Evolutionary conservation across 495 filamentous ascomycete genomes (phyloP), one percentile per base, ranked within the genome.

Genomic region (Parathielavia hyrcaniae): DNA sequence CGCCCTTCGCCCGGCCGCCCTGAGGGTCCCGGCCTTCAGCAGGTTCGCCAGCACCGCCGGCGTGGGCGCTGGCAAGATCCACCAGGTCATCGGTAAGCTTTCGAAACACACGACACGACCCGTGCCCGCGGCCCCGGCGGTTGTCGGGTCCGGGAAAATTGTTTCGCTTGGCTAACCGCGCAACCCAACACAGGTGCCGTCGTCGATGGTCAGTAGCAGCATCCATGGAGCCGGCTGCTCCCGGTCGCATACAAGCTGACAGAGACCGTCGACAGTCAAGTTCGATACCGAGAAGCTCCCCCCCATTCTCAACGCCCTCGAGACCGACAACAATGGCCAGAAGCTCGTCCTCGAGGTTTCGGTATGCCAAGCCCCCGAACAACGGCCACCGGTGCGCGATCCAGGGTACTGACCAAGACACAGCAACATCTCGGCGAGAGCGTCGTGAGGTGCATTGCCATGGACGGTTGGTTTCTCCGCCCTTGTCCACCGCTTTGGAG

Each of bases 341-440:
- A 97, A 92, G 84, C 87, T 98, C 57, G 83, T 95, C 54, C 86
- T 98, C 61, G 93, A 98, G 83, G 93, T 98, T 76, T 77, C 93
- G 71, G 91, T 96, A 95, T 73, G 91, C 57, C 60, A 65, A 59
- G 52, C 38, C 51, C 43, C 13, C 34, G 36, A 23, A 39, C 54
- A 46, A 44, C 44, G 45, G 36, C 11, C 36, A 26, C 23, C 46
- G 30, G n/a, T 30, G 50, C 40, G 39, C 40, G 16, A 23, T 57
- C 16, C 39, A n/a, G 12, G 4, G 5, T 40, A 63, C 78, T 83
- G 69, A 84, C 71, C 36, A n/a, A 8, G 23, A 50, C 47, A 68
- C 71, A 96, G 91, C 93, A 98, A 96, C 93, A 98, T 84, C 80
- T 98, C 78, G 93, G 93, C 81, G 89, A 98, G 83, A 96, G 88